Conservation (phyloP, 352 stramenopile genomes). For the Phytophthora europaea region DNA sequence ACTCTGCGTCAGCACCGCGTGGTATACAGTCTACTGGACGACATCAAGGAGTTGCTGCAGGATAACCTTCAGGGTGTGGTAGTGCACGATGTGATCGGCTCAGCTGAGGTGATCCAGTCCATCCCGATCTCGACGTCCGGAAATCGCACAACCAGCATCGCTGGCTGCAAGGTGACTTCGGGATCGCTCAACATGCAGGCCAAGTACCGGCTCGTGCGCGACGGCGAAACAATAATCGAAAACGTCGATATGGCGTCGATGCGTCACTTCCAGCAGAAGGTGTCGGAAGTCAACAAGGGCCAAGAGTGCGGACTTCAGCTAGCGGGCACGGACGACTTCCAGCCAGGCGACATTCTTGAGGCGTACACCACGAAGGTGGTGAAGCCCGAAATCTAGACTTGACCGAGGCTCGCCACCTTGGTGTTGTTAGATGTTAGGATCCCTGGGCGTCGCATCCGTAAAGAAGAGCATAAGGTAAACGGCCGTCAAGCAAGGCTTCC, state of each 20-base stretch:
- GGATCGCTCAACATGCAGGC: slow-evolving; percentile 92
- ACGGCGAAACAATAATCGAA: slow-evolving; percentile 92
- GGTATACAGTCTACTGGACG: slow-evolving; percentile 91
- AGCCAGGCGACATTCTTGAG: slow-evolving; percentile 96
- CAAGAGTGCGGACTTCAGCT: slow-evolving; percentile 99
- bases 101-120: slow-evolving; percentile 83
- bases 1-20: slow-evolving; percentile 80
- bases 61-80: slow-evolving; percentile 74
- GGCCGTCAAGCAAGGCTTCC: too few species aligned
- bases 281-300: slow-evolving; percentile 92
- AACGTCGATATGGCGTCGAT: slow-evolving; percentile 90
- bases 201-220: slow-evolving; percentile 89
- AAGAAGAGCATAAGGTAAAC: slow-evolving; percentile 12
- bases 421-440: slow-evolving; percentile 28
- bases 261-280: slow-evolving; percentile 94
- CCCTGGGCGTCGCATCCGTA: slow-evolving; percentile 7
- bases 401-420: slow-evolving; percentile 2
- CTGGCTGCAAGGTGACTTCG: slow-evolving; percentile 96
- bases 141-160: slow-evolving; percentile 94
- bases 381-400: slow-evolving; percentile 67
- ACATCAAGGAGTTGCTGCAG: slow-evolving; percentile 85
- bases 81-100: slow-evolving; percentile 74
- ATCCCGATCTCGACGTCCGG: slow-evolving; percentile 88
- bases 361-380: slow-evolving; percentile 81
- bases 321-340: slow-evolving; percentile 93